Evolutionary conservation across 495 filamentous ascomycete genomes (phyloP).

Genomic region (Lophiotrema nucula): DNA sequence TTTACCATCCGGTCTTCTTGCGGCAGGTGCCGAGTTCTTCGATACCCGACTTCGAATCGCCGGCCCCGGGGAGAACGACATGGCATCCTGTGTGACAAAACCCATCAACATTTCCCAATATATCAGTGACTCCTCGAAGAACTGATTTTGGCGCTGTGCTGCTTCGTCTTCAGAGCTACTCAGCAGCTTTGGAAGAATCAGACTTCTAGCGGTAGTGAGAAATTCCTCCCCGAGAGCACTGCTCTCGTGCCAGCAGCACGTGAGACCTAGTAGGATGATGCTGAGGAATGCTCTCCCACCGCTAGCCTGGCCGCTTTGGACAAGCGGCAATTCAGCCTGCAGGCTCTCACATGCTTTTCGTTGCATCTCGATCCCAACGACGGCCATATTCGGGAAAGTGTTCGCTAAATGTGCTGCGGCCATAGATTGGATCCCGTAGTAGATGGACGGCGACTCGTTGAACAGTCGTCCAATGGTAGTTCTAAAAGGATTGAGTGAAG

Average conservation of each 20-base stretch:
- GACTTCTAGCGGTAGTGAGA: constrained; percentile 29
- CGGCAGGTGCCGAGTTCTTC: background rate
- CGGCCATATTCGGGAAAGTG: constrained; percentile 55
- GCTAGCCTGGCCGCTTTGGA: constrained; percentile 35
- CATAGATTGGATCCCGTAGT: constrained; percentile 61
- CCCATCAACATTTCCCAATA: constrained; percentile 64
- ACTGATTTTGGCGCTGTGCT: constrained; percentile 51
- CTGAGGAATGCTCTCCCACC: constrained; percentile 54
- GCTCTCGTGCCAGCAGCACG: constrained; percentile 57
- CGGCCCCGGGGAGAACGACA: constrained; percentile 36
- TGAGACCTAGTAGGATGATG: constrained; percentile 56
- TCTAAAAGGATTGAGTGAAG: constrained; percentile 58
- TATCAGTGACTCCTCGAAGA: constrained; percentile 58
- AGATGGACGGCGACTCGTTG: constrained; percentile 57
- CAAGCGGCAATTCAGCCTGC: constrained; percentile 43
- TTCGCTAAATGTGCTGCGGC: constrained; percentile 58
- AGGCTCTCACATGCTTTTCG: constrained; percentile 51
- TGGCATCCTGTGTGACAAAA: constrained; percentile 49
- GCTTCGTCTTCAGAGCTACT: constrained; percentile 33
- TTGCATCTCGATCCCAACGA: constrained; percentile 53
- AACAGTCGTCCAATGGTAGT: constrained; percentile 56
- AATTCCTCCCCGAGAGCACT: constrained; percentile 48
- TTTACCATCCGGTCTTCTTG: constrained; percentile 28
- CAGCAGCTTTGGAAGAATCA: constrained; percentile 28
- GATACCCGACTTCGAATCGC: constrained; percentile 37